Percentiles rank a stretch among this genome's conserved stretches.
phyloP scores from a whole-genome alignment of 2,329 filamentous ascomycete species.

The Fusarium subtropicale region DNA sequence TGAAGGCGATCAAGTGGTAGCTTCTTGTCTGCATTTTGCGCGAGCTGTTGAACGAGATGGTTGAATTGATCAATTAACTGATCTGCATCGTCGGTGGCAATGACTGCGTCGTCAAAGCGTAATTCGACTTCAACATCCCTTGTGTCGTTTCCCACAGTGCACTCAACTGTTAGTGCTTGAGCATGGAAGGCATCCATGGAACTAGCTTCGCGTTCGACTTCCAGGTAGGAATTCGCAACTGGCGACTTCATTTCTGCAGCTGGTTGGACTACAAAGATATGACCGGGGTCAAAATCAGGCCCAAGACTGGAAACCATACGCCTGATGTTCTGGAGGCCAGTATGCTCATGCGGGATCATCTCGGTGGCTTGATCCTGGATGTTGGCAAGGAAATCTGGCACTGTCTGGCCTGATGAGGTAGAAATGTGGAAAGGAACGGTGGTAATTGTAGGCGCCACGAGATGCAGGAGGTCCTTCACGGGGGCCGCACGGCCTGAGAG shows the following conservation, averaged over 20 bases:
- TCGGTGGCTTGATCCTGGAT: not conserved
- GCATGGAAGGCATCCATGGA: conserved; percentile 6
- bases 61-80: not conserved
- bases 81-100: not conserved
- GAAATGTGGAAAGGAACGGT: conserved; percentile 7
- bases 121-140: conserved; percentile 4
- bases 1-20: not conserved
- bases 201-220: conserved; percentile 1
- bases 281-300: conserved; percentile 4
- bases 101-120: conserved; percentile 1
- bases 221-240: not conserved
- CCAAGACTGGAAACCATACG: conserved; percentile 4
- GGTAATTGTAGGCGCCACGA: conserved; percentile 4
- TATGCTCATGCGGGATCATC: conserved; percentile 3
- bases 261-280: conserved; percentile 6
- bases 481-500: conserved; percentile 1
- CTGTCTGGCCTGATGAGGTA: not conserved
- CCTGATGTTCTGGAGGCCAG: not conserved
- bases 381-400: not conserved
- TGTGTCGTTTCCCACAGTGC: conserved; percentile 4
- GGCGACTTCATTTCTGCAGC: not conserved
- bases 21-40: not conserved
- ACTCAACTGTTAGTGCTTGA: conserved; percentile 4
- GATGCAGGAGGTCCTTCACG: not conserved
- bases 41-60: not conserved